A percentile compares a stretch with the other conserved stretches of the same genome.
Evolutionary conservation across 2,329 filamentous ascomycete genomes (phyloP).

Genomic region (Saccharata proteae): DNA sequence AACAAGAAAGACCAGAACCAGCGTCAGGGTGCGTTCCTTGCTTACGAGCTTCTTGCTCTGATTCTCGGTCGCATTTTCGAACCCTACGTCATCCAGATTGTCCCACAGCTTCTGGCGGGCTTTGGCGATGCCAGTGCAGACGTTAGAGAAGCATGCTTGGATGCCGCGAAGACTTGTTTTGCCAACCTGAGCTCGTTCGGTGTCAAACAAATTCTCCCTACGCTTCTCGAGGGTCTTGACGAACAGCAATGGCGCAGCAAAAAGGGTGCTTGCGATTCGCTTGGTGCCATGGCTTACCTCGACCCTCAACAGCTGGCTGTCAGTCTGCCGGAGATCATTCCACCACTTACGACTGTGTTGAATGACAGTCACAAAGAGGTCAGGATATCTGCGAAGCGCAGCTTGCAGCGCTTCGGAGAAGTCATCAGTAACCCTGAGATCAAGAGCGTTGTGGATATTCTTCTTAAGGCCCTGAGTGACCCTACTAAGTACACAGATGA

Average conservation of each 20-base stretch:
- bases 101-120: constrained; percentile 75
- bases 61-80: constrained; percentile 85
- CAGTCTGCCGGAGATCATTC: constrained; percentile 92
- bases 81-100: constrained; percentile 90
- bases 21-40: constrained; percentile 76
- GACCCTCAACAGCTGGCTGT: constrained; percentile 88
- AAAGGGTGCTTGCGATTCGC: constrained; percentile 89
- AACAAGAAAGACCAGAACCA: constrained; percentile 90
- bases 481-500: constrained; percentile 95
- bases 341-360: constrained; percentile 81
- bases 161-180: constrained; percentile 90
- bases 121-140: constrained; percentile 84
- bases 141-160: constrained; percentile 84
- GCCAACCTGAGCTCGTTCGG: constrained; percentile 87
- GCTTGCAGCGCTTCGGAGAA: constrained; percentile 93
- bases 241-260: constrained; percentile 97
- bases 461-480: constrained; percentile 93
- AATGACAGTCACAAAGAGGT: constrained; percentile 99
- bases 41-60: constrained; percentile 79
- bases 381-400: constrained; percentile 79
- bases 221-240: constrained; percentile 79
- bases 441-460: constrained; percentile 77
- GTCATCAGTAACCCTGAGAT: constrained; percentile 98
- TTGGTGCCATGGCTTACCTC: constrained; percentile 97
- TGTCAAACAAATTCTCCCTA: constrained; percentile 88